These are phyloP conservation scores for Acacia acuminata DNA, from an alignment of 306 rosid genomes.

Conservation along the genomic window DNA sequence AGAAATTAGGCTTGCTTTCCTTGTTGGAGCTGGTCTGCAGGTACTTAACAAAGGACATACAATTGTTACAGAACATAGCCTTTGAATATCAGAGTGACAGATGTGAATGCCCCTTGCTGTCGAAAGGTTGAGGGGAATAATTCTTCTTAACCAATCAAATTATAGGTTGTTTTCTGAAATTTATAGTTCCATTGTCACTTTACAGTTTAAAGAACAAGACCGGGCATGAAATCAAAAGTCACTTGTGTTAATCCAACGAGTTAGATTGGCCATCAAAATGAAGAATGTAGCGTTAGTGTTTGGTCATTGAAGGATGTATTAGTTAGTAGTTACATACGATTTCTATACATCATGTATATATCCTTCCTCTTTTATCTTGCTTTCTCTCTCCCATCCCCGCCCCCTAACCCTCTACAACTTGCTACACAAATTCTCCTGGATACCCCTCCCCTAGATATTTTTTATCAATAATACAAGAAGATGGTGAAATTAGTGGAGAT, in stretches of 20 bases:
- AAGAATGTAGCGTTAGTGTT: neutral
- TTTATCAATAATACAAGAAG: too few relatives aligned
- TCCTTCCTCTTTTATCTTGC: neutral
- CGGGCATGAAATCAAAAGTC: neutral
- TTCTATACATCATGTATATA: too few relatives aligned
- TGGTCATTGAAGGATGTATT: neutral
- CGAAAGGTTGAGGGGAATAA: neutral
- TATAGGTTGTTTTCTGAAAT: neutral
- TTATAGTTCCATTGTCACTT: neutral
- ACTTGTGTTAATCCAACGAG: neutral
- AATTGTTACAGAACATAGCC: neutral
- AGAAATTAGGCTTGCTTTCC: constrained; percentile 83
- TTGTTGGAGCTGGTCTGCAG: constrained; percentile 87
- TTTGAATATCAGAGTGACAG: constrained; percentile 11
- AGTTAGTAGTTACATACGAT: neutral
- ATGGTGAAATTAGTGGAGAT: too few relatives aligned
- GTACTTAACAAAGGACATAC: constrained; percentile 36
- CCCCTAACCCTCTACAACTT: neutral
- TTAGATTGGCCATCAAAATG: neutral
- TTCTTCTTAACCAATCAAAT: constrained; percentile 12
- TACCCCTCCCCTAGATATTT: neutral
- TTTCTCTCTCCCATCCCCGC: neutral
- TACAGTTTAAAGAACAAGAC: neutral
- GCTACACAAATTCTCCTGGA: neutral
- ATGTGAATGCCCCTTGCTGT: constrained; percentile 15